Conservation (phyloP, 306 rosid genomes). For the Cucurbita argyrosperma region DNA sequence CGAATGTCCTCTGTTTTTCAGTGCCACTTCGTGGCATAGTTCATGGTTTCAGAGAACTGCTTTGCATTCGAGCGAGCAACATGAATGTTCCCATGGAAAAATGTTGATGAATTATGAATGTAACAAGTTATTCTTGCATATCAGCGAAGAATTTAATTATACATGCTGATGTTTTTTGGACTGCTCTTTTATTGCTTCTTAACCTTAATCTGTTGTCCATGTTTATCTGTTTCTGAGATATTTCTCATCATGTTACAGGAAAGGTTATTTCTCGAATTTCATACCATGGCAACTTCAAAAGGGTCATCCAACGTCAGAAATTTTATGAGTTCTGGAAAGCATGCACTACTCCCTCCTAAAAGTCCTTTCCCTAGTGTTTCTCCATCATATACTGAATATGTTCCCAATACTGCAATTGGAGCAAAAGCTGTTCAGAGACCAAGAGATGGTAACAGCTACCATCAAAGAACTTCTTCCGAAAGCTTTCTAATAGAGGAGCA, state of each 20-base stretch:
- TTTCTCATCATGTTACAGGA: conserved; percentile 13
- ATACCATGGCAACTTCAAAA: conserved; percentile 71
- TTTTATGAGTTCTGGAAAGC: conserved; percentile 72
- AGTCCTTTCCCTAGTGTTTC: conserved; percentile 87
- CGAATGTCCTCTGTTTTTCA: background rate
- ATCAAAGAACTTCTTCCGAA: conserved; percentile 92
- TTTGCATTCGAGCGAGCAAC: background rate
- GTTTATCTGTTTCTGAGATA: background rate
- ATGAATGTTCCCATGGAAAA: background rate
- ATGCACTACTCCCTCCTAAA: conserved; percentile 89
- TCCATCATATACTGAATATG: conserved; percentile 64
- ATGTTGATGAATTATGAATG: background rate
- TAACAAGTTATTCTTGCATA: background rate
- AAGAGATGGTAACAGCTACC: conserved; percentile 65
- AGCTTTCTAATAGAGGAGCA: conserved; percentile 81
- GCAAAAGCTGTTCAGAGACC: conserved; percentile 50
- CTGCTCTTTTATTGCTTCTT: background rate
- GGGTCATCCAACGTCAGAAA: conserved; percentile 64
- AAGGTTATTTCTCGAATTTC: conserved; percentile 27
- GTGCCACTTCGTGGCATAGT: background rate
- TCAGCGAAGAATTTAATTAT: background rate
- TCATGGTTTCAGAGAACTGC: background rate
- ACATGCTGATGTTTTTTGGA: background rate
- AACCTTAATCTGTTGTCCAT: background rate
- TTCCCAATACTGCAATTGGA: conserved; percentile 39